Evolutionary conservation across 2,329 filamentous ascomycete genomes (phyloP).

Genomic region (Phialophora expanda): DNA sequence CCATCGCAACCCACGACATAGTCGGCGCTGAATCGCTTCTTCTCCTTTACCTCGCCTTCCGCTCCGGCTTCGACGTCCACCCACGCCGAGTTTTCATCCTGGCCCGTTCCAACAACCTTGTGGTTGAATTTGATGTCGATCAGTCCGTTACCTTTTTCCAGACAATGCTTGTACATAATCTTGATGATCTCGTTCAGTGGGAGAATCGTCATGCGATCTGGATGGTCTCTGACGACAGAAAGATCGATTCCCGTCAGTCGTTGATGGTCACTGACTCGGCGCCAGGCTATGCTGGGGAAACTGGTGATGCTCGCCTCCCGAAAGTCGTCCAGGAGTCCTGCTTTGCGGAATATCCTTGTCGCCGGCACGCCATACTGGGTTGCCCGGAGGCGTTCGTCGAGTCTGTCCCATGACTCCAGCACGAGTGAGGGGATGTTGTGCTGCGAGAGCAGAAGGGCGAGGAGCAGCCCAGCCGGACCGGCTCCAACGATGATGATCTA

Average conservation of each 20-base stretch:
- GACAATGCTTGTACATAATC: constrained; percentile 27
- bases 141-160: constrained; percentile 23
- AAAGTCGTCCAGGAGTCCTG: constrained; percentile 62
- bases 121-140: constrained; percentile 49
- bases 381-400: constrained; percentile 51
- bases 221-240: constrained; percentile 26
- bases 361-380: constrained; percentile 66
- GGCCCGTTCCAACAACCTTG: constrained; percentile 20
- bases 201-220: constrained; percentile 30
- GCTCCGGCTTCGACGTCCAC: constrained; percentile 25
- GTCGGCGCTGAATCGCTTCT: constrained; percentile 50
- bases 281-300: constrained; percentile 30
- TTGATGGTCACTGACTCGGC: constrained; percentile 24
- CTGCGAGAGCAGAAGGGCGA: constrained; percentile 40
- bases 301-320: constrained; percentile 42
- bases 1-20: constrained; percentile 65
- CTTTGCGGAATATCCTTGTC: constrained; percentile 61
- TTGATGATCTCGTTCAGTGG: constrained; percentile 26
- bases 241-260: constrained; percentile 23
- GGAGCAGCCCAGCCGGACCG: constrained; percentile 44
- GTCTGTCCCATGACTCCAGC: constrained; percentile 23
- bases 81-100: constrained; percentile 23
- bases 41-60: constrained; percentile 22
- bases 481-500: constrained; percentile 42
- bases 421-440: constrained; percentile 19